phyloP scores from a whole-genome alignment of 2,329 filamentous ascomycete genomes.

The Claviceps cyperi region DNA sequence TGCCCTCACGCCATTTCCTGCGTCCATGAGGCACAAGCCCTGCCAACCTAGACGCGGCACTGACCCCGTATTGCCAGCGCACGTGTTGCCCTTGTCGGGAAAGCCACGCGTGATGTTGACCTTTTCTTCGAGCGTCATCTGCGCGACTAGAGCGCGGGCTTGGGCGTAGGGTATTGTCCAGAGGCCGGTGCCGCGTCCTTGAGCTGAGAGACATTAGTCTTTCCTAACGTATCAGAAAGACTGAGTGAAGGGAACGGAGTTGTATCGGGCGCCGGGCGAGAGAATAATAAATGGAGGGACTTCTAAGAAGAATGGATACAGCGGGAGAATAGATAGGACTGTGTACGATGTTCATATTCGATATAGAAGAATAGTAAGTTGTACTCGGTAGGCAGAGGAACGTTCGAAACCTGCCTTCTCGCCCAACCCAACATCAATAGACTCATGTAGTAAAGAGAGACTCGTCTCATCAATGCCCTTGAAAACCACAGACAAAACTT shows the following conservation, averaged over 20 bases:
- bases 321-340: too few relatives aligned
- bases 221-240: too few relatives aligned
- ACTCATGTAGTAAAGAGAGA: too few relatives aligned
- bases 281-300: too few relatives aligned
- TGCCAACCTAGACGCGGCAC: conserved; percentile 31
- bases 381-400: too few relatives aligned
- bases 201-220: conserved; percentile 10
- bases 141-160: conserved; percentile 39
- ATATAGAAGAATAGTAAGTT: too few relatives aligned
- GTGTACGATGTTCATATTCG: too few relatives aligned
- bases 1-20: conserved; percentile 32
- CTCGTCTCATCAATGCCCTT: neutral
- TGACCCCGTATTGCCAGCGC: conserved; percentile 31
- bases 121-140: conserved; percentile 54
- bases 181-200: conserved; percentile 17
- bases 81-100: conserved; percentile 32
- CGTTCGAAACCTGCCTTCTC: too few relatives aligned
- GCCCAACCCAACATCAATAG: too few relatives aligned
- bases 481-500: neutral
- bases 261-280: too few relatives aligned
- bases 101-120: conserved; percentile 38
- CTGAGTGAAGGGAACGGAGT: too few relatives aligned
- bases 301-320: too few relatives aligned
- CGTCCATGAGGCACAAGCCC: conserved; percentile 34
- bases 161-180: conserved; percentile 47